A percentile compares a stretch with the other conserved stretches of the same genome.
phyloP scores from a whole-genome alignment of 2,329 filamentous ascomycete species.

The Achaetomium macrosporum region DNA sequence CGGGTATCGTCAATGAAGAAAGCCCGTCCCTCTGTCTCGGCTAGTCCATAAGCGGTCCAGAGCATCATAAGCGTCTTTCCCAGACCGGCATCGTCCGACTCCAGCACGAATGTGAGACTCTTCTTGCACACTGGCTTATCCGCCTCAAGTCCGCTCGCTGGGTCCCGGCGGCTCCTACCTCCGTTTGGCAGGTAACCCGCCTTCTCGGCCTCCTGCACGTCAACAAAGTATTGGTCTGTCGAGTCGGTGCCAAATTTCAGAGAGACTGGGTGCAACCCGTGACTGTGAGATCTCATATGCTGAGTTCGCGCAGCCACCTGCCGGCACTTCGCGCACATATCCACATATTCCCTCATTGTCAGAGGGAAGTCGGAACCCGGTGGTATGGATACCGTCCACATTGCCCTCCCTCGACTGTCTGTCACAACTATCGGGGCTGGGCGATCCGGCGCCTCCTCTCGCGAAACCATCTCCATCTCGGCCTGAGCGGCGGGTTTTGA shows the following conservation, averaged over 20 bases:
- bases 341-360: constrained; percentile 56
- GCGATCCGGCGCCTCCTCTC: constrained; percentile 61
- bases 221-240: constrained; percentile 64
- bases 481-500: constrained; percentile 41
- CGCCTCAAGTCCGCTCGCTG: constrained; percentile 27
- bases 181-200: constrained; percentile 52
- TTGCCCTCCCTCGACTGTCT: constrained; percentile 57
- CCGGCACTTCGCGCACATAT: constrained; percentile 62
- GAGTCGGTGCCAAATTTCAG: constrained; percentile 46
- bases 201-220: constrained; percentile 65
- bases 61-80: constrained; percentile 71
- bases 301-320: constrained; percentile 57
- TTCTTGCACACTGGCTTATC: constrained; percentile 57
- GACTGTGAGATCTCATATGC: constrained; percentile 41
- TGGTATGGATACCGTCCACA: constrained; percentile 80
- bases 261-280: constrained; percentile 31
- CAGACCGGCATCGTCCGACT: constrained; percentile 67
- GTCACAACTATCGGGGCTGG: constrained; percentile 66
- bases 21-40: constrained; percentile 63
- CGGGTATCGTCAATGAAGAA: constrained; percentile 83
- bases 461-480: constrained; percentile 65
- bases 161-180: constrained; percentile 28
- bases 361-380: constrained; percentile 61
- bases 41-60: constrained; percentile 79
- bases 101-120: constrained; percentile 73